These are phyloP conservation scores for Pseudogymnoascus verrucosus DNA, from an alignment of 2,329 filamentous ascomycete genomes.

Conservation along the genomic window DNA sequence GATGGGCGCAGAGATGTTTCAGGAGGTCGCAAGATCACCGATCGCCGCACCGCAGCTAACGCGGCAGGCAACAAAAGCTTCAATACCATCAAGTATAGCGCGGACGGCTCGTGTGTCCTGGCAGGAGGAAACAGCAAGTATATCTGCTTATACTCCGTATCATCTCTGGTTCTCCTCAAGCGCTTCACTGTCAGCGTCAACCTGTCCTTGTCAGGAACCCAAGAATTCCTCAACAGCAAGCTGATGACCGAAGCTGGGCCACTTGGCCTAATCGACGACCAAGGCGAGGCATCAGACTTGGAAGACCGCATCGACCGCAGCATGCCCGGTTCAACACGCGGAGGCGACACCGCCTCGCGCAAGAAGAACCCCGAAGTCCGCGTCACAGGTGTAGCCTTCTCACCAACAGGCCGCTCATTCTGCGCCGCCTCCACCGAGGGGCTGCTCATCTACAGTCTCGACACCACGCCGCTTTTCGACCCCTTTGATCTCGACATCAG, in stretches of 20 bases:
- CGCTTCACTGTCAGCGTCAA: constrained; percentile 96
- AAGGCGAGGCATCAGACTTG: constrained; percentile 79
- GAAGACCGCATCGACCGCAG: constrained; percentile 74
- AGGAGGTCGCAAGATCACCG: constrained; percentile 79
- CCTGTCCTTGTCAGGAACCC: constrained; percentile 88
- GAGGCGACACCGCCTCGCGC: constrained; percentile 70
- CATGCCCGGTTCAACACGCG: constrained; percentile 79
- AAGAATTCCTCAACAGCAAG: constrained; percentile 93
- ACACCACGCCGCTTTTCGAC: constrained; percentile 78
- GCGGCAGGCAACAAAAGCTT: constrained; percentile 86
- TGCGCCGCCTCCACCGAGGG: constrained; percentile 94
- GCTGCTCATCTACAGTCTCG: constrained; percentile 84
- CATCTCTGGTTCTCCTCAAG: constrained; percentile 82
- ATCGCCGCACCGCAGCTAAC: constrained; percentile 86
- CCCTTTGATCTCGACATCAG: constrained; percentile 93
- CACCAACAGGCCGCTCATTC: constrained; percentile 81
- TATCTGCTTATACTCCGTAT: constrained; percentile 94
- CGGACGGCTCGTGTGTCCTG: constrained; percentile 82
- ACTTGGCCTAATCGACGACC: constrained; percentile 73
- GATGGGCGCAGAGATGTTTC: constrained; percentile 90
- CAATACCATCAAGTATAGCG: constrained; percentile 79
- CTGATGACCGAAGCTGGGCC: constrained; percentile 87
- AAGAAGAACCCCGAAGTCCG: constrained; percentile 73
- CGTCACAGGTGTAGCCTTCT: constrained; percentile 77
- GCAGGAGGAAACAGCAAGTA: constrained; percentile 97